Evolutionary conservation across 352 stramenopile species (phyloP).

Genomic region (Lagenidium sp.): DNA sequence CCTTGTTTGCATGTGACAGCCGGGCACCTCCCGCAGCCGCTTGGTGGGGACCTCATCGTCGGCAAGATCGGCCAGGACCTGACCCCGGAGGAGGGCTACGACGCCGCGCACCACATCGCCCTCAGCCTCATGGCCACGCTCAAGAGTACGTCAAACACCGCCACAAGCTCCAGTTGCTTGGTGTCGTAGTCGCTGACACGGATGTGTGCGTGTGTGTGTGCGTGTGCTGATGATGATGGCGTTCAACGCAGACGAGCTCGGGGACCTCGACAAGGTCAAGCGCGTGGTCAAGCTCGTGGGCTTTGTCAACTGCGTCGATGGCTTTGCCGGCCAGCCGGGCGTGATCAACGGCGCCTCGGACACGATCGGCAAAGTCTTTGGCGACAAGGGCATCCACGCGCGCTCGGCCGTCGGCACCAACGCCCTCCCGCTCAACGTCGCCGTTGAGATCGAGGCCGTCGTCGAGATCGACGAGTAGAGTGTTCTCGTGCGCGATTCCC

Average conservation of each 20-base stretch:
- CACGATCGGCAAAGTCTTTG: conserved; percentile 88
- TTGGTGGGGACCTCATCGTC: conserved; percentile 68
- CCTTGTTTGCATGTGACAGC: conserved; percentile 17
- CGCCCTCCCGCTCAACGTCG: conserved; percentile 93
- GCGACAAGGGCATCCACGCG: conserved; percentile 84
- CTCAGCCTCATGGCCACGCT: conserved; percentile 90
- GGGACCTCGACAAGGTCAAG: conserved; percentile 91
- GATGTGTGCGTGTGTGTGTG: background rate
- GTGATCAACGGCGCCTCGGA: conserved; percentile 96
- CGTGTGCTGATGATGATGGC: conserved; percentile 2
- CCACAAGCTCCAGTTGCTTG: too few species aligned
- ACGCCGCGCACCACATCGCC: conserved; percentile 83
- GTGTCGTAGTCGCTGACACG: too few species aligned
- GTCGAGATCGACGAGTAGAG: conserved; percentile 88
- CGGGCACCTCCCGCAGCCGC: conserved; percentile 70
- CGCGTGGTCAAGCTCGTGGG: conserved; percentile 94
- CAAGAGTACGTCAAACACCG: conserved; percentile 49
- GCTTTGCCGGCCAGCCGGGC: conserved; percentile 86
- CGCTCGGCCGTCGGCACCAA: conserved; percentile 95
- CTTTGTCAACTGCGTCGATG: conserved; percentile 94
- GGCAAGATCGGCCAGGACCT: conserved; percentile 88
- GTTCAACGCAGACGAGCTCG: conserved; percentile 48
- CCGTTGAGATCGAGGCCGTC: conserved; percentile 96
- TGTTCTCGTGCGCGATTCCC: too few species aligned
- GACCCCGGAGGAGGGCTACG: conserved; percentile 86